phyloP scores from a whole-genome alignment of 2,329 filamentous ascomycete genomes.

The Pseudomassariella vexata region DNA sequence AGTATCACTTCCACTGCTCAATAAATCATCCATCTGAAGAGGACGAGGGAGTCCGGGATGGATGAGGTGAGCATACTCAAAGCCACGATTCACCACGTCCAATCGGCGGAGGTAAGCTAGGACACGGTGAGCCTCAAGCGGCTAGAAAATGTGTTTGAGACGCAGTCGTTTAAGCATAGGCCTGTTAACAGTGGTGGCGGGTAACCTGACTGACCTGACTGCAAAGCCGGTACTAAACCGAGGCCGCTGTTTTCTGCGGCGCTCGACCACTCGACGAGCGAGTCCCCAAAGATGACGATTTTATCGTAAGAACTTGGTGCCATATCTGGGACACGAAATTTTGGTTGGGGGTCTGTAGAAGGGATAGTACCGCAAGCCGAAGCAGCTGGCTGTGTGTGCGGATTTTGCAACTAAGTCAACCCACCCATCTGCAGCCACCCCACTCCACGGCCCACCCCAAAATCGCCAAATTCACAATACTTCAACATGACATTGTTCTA shows the following conservation, averaged over 20 bases:
- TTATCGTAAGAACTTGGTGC: not conserved
- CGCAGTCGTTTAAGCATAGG: too few species aligned
- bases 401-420: too few species aligned
- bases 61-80: not conserved
- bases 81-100: conserved; percentile 2
- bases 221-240: not conserved
- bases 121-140: not conserved
- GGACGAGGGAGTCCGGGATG: too few species aligned
- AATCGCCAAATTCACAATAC: too few species aligned
- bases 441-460: too few species aligned
- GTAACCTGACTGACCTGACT: conserved; percentile 1
- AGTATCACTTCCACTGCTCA: not conserved
- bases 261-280: conserved; percentile 2
- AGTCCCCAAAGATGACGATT: conserved; percentile 2
- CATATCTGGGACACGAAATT: not conserved
- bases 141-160: not conserved
- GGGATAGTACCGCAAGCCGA: too few species aligned
- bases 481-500: too few species aligned
- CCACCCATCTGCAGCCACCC: too few species aligned
- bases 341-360: too few species aligned
- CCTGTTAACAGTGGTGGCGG: too few species aligned
- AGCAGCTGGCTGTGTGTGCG: too few species aligned
- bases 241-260: conserved; percentile 1
- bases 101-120: conserved; percentile 1
- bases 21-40: not conserved